Conservation (phyloP, 208 protist genomes). For the Tetramitus jugosus region DNA sequence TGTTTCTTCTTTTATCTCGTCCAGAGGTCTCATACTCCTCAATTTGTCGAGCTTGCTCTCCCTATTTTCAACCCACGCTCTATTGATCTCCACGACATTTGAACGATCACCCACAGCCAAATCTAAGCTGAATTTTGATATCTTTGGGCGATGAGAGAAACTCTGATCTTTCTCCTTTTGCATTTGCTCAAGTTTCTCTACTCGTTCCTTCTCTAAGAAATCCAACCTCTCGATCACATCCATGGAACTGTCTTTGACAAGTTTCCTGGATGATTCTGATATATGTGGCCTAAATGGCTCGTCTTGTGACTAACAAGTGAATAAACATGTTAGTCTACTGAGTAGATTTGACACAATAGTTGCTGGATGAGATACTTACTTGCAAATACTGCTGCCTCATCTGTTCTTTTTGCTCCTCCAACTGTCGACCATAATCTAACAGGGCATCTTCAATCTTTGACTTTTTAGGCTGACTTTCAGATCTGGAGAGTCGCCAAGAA, state of each 20-base stretch:
- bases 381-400: constrained; percentile 21
- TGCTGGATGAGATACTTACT: too few species aligned
- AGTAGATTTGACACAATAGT: too few species aligned
- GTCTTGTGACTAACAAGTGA: background rate
- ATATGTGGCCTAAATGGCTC: background rate
- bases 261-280: background rate
- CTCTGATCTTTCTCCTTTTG: background rate
- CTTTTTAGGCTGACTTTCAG: too few species aligned
- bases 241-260: background rate
- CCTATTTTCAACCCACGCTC: background rate
- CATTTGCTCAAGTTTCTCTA: background rate
- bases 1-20: constrained; percentile 40
- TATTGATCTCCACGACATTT: constrained; percentile 1
- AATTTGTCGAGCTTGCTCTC: background rate
- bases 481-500: too few species aligned
- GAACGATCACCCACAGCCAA: background rate
- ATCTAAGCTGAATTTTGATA: background rate
- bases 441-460: constrained; percentile 55
- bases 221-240: background rate
- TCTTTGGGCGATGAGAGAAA: background rate
- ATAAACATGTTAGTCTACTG: background rate
- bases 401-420: constrained; percentile 46
- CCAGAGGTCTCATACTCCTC: constrained; percentile 37
- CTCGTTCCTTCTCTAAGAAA: background rate
- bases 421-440: constrained; percentile 53